Base-by-base conservation (phyloP, 805 yeast species). In the Suhomyces tanzawaensis region DNA sequence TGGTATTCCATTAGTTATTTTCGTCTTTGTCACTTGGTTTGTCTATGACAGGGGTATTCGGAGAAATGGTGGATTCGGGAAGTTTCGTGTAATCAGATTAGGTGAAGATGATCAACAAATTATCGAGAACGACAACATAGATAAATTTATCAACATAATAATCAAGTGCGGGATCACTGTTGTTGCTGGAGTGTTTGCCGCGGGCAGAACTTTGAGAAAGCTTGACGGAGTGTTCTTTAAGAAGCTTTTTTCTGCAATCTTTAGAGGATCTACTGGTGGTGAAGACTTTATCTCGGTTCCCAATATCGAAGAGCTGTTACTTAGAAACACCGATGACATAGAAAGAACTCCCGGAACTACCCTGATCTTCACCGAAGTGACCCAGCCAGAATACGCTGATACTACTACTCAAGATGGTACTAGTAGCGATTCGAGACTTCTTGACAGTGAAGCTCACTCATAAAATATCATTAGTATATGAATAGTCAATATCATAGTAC, bases 81-180 rank as follows among this genome's bases (percentile, higher is more conserved):
- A 85, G 49, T 81, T 87, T 58, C 96, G 96, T 13, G 95, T 84
- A 58, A 90, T 90, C 42, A 71, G 95, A 46, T 71, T 90, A 32
- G 95, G 88, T 34, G 88, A 81, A 25, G 84, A 77, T 34, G 74
- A 62, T 43, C 69, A 74, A 46, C 60, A 65, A 13, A 72, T 72
- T 4, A 74, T 82, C 33, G 90, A 83, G 53, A 78, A 85, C 44
- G 82, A 81, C 47, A 47, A 57, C 5, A 70, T 78, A 6, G 89
- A 83, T 49, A 68, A 64, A 23, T 70, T 75, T 7, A 82, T 81
- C 14, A 85, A 83, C 47, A 51, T 56, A 16, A 67, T 81, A 16
- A 82, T 82, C 3, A 71, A 62, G 45, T 72, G 76, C n/a, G 85
- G 85, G 0, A 71, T 82, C 14, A 53, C 66, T 22, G 60, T 57